Evolutionary conservation across 768 basidiomycete species (phyloP), one percentile per base, ranked within the genome.

Genomic region (Chalciporus pseudorubinellus): DNA sequence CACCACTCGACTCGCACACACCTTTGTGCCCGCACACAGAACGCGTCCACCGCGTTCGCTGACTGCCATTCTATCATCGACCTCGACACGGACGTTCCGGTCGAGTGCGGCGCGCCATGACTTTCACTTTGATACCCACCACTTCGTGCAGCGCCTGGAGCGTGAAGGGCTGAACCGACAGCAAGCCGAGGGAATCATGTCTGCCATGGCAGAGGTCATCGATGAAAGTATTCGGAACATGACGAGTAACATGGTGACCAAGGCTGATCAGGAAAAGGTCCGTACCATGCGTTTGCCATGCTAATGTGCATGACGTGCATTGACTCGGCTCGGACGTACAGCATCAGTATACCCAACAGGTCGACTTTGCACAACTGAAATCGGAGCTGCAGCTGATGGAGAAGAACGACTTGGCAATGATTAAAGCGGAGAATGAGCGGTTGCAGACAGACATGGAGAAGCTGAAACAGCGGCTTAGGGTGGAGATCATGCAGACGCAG

Each of bases 181-280:
- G 19, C 95, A 98, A 71, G 94, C 95, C 0, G 93, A 98, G 67
- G 95, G 97, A 3, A 89, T 99, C 65, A 97, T 98, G 94, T 79
- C 85, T 41, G 92, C 95, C 8, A 89, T 99, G 81, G 91, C 93
- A 12, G 92, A 94, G 61, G 95, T 98, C 55, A 93, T 99, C 34
- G 92, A 97, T 69, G 97, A 99, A 76, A 94, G 92, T 65, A 86
- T 98, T 36, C 81, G 87, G 54, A 95, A 94, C 64, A 94, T 99
- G 92, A 91, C 92, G 34, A 85, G 83, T 59, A 93, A 92, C 61
- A 89, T 98, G 86, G 95, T 98, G 53, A 93, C 91, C 6, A 93
- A 92, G 69, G 85, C 92, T 0, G 92, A 97, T 59, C 93, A 97
- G 66, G 95, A 98, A 72, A 98, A 98, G 83, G 95, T 89, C 46